phyloP scores from a whole-genome alignment of 2,329 filamentous ascomycete genomes.

The Chaetomium globosum region DNA sequence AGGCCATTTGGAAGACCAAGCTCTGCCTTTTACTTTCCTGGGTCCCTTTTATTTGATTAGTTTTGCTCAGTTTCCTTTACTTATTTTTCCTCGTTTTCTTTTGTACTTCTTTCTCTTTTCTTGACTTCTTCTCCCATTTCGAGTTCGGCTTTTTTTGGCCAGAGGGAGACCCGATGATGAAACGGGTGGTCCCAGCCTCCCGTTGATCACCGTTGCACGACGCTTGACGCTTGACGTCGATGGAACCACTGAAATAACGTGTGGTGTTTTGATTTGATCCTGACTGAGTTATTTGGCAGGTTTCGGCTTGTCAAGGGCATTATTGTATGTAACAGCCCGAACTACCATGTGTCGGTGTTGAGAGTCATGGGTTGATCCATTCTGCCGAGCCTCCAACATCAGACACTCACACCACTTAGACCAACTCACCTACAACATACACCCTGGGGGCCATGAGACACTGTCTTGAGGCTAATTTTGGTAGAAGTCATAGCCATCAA shows the following conservation, averaged over 20 bases:
- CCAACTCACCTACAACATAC: background rate
- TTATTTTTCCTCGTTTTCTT: no score
- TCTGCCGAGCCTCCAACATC: background rate
- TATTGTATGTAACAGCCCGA: background rate
- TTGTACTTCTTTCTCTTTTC: no score
- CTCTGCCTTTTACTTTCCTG: no score
- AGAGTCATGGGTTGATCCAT: slow-evolving; percentile 7
- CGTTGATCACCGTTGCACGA: background rate
- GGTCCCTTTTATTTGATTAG: no score
- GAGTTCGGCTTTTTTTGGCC: no score
- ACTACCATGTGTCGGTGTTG: slow-evolving; percentile 18
- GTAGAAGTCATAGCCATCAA: background rate
- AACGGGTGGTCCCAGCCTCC: background rate
- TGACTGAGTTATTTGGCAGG: background rate
- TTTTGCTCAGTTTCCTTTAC: no score
- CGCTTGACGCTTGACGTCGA: background rate
- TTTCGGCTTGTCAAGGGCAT: background rate
- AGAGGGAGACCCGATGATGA: no score
- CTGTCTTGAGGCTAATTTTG: background rate
- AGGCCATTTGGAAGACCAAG: no score
- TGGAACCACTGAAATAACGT: background rate
- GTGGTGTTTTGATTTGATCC: background rate
- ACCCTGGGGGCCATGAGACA: background rate
- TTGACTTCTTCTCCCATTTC: no score
- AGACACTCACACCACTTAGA: slow-evolving; percentile 1